phyloP scores from a whole-genome alignment of 495 filamentous ascomycete genomes.

The Penicillium roqueforti region DNA sequence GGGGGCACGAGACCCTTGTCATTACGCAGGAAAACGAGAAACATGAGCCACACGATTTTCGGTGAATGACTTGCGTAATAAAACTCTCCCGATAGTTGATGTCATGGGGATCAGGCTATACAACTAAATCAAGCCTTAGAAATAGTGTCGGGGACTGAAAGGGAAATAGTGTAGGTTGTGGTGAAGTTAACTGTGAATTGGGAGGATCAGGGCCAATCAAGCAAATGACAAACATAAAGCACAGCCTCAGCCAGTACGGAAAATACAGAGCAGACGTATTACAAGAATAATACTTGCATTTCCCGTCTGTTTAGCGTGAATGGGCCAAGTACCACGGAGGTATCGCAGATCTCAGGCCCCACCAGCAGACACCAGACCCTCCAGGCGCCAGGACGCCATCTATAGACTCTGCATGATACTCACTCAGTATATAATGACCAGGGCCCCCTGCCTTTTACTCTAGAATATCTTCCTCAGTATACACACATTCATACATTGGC shows the following conservation, averaged over 20 bases:
- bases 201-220: constrained; percentile 11
- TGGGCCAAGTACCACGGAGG: background rate
- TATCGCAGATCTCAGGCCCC: constrained; percentile 2
- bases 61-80: constrained; percentile 11
- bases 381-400: constrained; percentile 5
- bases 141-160: constrained; percentile 1
- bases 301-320: background rate
- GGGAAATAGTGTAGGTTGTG: background rate
- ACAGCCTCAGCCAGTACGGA: constrained; percentile 15
- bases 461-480: background rate
- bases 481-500: too few species aligned
- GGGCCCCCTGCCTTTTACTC: background rate
- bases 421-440: background rate
- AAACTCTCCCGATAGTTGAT: constrained; percentile 4
- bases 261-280: background rate
- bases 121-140: background rate
- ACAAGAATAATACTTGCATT: background rate
- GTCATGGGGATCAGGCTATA: background rate
- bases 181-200: constrained; percentile 6
- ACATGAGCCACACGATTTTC: constrained; percentile 23
- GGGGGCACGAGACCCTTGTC: constrained; percentile 18
- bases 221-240: background rate
- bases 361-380: constrained; percentile 1
- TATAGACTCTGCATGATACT: background rate
- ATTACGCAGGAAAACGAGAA: constrained; percentile 28